These are phyloP conservation scores for Raddia guianensis DNA, from an alignment of 176 grass and related monocot species.

Conservation along the genomic window DNA sequence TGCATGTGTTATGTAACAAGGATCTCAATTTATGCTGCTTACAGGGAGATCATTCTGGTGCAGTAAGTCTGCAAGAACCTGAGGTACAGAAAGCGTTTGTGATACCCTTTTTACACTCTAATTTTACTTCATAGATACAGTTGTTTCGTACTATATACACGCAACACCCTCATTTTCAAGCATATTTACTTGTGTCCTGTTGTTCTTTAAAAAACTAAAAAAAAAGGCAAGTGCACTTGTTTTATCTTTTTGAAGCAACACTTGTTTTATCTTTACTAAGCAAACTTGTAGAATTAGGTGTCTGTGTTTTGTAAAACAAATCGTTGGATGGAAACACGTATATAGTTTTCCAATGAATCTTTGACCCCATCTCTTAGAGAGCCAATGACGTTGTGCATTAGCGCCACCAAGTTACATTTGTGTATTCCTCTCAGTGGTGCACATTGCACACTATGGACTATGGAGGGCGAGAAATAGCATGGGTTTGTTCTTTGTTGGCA, in stretches of 20 bases:
- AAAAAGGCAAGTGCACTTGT: background rate
- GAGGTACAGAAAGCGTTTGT: constrained; percentile 4
- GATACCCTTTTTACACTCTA: background rate
- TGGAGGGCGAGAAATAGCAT: constrained; percentile 18
- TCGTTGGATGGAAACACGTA: constrained; percentile 2
- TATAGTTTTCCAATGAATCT: constrained; percentile 19
- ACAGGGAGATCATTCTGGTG: constrained; percentile 28
- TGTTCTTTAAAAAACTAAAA: background rate
- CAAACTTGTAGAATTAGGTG: background rate
- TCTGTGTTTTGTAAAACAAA: background rate
- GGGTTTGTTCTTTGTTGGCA: constrained; percentile 34
- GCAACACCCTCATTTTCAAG: background rate
- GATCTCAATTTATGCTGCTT: constrained; percentile 31
- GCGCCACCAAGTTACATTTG: constrained; percentile 16
- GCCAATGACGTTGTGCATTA: constrained; percentile 10
- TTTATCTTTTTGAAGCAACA: background rate
- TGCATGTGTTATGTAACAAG: constrained; percentile 22
- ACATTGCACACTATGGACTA: background rate
- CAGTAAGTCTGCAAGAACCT: constrained; percentile 22
- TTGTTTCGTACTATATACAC: background rate
- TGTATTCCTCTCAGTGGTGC: constrained; percentile 16
- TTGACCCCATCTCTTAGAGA: constrained; percentile 3
- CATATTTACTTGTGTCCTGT: background rate
- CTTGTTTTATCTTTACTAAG: constrained; percentile 13
- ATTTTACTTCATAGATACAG: constrained; percentile 3